Base-by-base conservation (phyloP, 2,329 filamentous ascomycete species). In the Paecilomyces variotii region DNA sequence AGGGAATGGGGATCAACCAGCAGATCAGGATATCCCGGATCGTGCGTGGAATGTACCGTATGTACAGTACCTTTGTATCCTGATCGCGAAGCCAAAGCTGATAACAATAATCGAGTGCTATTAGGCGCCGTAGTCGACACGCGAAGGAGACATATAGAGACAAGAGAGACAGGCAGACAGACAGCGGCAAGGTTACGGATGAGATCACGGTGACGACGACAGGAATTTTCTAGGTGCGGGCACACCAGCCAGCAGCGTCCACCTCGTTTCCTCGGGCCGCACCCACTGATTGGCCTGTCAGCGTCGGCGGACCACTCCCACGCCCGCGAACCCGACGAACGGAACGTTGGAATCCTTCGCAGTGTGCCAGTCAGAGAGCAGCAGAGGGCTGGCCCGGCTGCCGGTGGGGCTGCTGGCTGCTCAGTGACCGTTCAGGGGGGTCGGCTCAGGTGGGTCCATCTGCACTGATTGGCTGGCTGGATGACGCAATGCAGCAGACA, bases 131-230 rank as follows among this genome's bases (percentile, higher is more conserved):
- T 32, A 32, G 30, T 32, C 30, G 30, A 39, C 35, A 39, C 53
- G 19, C 49, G 49, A 52, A 5, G 30, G 11, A 9, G 7, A 9
- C 30, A 9, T 26, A 24, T 14, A 50, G 24, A 11, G 24, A 51
- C 25, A 50, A 24, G 52, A 49, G 49, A 51, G 35, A 45, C 11
- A 53, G 28, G 24, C 19, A 19, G 19, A 19, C 19, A 19, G 19
- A 19, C 19, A 19, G 19, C 19, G 19, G 19, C 19, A 58, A 12
- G n/a, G 28, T 27, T 19, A 25, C 34, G 27, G 60, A 72, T 72
- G 70, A 73, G 68, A 70, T 73, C 71, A 73, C 68, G 65, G 70
- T 73, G 71, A 73, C 70, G 71, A 72, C 68, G 70, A 67, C 50
- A 52, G 50, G 50, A 52, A 52, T 52, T 52, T 52, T 52, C 27